These are phyloP conservation scores for Calonectria hawksworthii DNA, from an alignment of 2,329 filamentous ascomycete species.

Conservation along the genomic window DNA sequence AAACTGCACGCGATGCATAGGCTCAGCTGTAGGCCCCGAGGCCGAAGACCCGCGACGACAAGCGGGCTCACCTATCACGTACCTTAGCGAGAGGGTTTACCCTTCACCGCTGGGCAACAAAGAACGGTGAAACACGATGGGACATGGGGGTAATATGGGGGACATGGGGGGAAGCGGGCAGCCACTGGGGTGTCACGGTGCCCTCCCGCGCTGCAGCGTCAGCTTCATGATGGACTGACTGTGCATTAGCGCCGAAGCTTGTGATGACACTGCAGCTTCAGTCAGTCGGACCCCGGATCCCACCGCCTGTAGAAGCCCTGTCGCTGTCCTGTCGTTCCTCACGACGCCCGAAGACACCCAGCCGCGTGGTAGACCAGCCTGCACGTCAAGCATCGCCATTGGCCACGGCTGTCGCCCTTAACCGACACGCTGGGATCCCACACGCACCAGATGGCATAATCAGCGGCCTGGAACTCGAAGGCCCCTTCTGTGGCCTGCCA, in stretches of 20 bases:
- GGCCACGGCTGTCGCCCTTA: not conserved
- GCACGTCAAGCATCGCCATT: slow-evolving; percentile 1
- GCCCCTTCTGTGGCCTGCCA: not conserved
- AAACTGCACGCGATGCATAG: not conserved
- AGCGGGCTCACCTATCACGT: slow-evolving; percentile 10
- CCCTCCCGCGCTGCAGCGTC: not conserved
- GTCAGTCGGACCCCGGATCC: slow-evolving; percentile 1
- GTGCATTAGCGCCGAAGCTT: slow-evolving; percentile 4
- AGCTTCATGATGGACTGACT: slow-evolving; percentile 1
- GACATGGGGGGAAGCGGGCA: not conserved
- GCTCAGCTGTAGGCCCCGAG: not conserved
- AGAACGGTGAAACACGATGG: slow-evolving; percentile 4
- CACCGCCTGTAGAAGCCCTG: not conserved
- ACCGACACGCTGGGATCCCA: slow-evolving; percentile 7
- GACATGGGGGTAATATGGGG: not conserved
- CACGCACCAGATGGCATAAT: not conserved
- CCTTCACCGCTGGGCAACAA: slow-evolving; percentile 9
- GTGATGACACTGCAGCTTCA: not conserved
- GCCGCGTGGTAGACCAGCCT: not conserved
- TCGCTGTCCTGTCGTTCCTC: slow-evolving; percentile 2
- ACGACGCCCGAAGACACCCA: slow-evolving; percentile 6
- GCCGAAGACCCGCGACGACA: not conserved
- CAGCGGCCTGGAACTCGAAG: not conserved
- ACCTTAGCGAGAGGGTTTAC: not conserved
- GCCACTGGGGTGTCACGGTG: not conserved